Evolutionary conservation across 495 filamentous ascomycete species (phyloP), one percentile per base, ranked within the genome.

Genomic region (Hyphodiscus hymeniophilus): DNA sequence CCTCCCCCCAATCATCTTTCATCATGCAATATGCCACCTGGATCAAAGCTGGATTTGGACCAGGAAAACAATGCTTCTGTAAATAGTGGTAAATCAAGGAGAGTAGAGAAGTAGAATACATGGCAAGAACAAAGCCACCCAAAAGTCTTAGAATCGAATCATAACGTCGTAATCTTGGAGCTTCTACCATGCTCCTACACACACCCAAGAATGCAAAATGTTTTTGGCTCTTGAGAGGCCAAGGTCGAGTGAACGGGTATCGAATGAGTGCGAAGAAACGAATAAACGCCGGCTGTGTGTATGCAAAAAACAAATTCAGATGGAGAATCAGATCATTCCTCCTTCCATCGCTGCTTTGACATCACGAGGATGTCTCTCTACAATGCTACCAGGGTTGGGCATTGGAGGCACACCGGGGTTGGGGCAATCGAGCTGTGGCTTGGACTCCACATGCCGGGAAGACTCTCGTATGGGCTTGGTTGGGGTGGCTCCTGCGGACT

Each of bases 381-480:
- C 51, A 38, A 55, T 54, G 39, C 22, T 38, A 18, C 47, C 15
- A 38, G 41, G 32, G 11, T 33, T 45, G 22, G 22, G 17, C 10
- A 33, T 42, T 0, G 13, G 26, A 36, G 16, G 33, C 33, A 36
- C 10, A 13, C 33, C 11, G 52, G 47, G 5, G 18, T 21, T n/a
- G n/a, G n/a, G 3, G 18, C 13, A 28, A 24, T 46, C 16, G 38
- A 34, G 39, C 42, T 51, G 38, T 49, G 45, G 34, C 13, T 39
- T 35, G 54, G 58, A 44, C 46, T 34, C 45, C 48, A 52, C 21
- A 43, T 32, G 36, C 48, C 42, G n/a, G 66, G 64, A 4, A 81
- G 64, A 49, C 74, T 79, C 60, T 81, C 77, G 58, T 81, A 80
- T 33, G 77, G 75, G 63, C 57, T 66, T 47, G 31, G 20, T 43